phyloP scores from a whole-genome alignment of 768 basidiomycete genomes.

The Leccinum boreale region DNA sequence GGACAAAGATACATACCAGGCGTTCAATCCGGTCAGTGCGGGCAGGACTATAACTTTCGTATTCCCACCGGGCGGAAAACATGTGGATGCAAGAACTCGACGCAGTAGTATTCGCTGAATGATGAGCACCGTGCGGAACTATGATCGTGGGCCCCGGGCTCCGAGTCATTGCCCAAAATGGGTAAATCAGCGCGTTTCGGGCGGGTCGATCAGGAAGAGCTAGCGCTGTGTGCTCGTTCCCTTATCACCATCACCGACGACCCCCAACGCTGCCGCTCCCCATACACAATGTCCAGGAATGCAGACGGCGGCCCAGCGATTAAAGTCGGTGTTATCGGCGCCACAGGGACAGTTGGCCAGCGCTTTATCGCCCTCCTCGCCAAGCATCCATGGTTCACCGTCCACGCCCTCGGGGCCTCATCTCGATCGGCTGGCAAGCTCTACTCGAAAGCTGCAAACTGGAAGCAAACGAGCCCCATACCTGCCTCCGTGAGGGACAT shows the following conservation, averaged over 20 bases:
- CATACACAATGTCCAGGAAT: slow-evolving; percentile 19
- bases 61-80: background rate
- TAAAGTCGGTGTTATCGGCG: slow-evolving; percentile 77
- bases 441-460: slow-evolving; percentile 70
- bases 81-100: background rate
- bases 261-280: background rate
- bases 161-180: background rate
- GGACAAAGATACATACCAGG: background rate
- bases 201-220: background rate
- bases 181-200: slow-evolving; percentile 1
- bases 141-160: background rate
- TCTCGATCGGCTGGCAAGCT: slow-evolving; percentile 80
- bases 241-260: background rate
- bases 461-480: slow-evolving; percentile 85
- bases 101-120: background rate
- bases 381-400: slow-evolving; percentile 84
- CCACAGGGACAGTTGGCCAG: slow-evolving; percentile 94
- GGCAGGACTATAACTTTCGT: background rate
- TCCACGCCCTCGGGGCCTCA: slow-evolving; percentile 88
- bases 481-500: slow-evolving; percentile 55
- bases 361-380: slow-evolving; percentile 89
- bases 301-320: slow-evolving; percentile 21
- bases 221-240: background rate
- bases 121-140: background rate
- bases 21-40: background rate